These are phyloP conservation scores for Talaromyces trachyspermus DNA, from an alignment of 495 filamentous ascomycete species.

Conservation along the genomic window DNA sequence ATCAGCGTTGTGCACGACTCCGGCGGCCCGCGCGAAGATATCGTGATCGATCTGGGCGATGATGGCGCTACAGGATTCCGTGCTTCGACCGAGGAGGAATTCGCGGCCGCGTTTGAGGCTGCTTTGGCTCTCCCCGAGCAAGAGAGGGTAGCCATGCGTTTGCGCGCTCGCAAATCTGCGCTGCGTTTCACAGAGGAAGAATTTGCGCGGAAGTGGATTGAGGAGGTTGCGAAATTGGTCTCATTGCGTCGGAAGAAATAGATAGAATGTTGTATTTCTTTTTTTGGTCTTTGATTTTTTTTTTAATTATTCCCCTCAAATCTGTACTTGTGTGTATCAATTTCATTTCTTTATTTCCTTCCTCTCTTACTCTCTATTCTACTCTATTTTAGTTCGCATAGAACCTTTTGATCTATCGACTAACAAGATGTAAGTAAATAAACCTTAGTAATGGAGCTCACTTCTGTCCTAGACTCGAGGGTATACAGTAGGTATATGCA, in stretches of 20 bases:
- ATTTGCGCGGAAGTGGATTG: constrained; percentile 69
- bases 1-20: constrained; percentile 87
- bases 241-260: constrained; percentile 18
- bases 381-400: not conserved
- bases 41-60: constrained; percentile 65
- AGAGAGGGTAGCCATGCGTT: constrained; percentile 65
- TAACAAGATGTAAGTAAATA: too few relatives aligned
- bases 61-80: constrained; percentile 80
- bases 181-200: constrained; percentile 80
- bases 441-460: too few relatives aligned
- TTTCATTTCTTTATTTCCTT: not conserved
- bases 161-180: constrained; percentile 66
- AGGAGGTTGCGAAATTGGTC: constrained; percentile 64
- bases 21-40: constrained; percentile 87
- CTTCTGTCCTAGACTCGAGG: too few relatives aligned
- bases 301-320: not conserved
- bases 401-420: too few relatives aligned
- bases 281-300: not conserved
- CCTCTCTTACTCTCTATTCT: too few relatives aligned
- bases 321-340: not conserved
- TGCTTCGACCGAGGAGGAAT: constrained; percentile 67
- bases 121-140: constrained; percentile 58
- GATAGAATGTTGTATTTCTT: not conserved
- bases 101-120: constrained; percentile 68
- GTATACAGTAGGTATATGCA: too few relatives aligned